Evolutionary conservation across 169 alveolate species (phyloP).

Genomic region (Blepharisma undulans): DNA sequence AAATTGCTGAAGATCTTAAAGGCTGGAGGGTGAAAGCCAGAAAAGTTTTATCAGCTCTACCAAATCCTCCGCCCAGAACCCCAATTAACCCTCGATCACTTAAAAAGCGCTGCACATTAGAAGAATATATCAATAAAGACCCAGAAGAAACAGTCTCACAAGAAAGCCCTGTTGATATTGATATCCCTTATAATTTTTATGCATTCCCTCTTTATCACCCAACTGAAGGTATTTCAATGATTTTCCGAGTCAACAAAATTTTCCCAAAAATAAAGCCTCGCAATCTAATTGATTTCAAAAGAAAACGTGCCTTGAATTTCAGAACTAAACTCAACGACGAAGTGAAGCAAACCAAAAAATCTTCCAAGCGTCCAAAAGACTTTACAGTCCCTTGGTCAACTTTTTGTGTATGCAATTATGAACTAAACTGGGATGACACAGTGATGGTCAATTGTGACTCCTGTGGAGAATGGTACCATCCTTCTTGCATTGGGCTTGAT

Average conservation of each 20-base stretch:
- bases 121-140: not conserved
- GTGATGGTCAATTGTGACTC: conserved; percentile 38
- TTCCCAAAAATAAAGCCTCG: conserved; percentile 20
- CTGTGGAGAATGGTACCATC: conserved; percentile 42
- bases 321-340: not conserved
- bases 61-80: not conserved
- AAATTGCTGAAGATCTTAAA: conserved; percentile 1
- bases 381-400: not conserved
- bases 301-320: conserved; percentile 2
- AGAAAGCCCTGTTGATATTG: conserved; percentile 12
- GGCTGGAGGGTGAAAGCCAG: not conserved
- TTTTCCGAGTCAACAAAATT: not conserved
- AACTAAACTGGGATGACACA: conserved; percentile 9
- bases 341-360: not conserved
- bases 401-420: conserved; percentile 31
- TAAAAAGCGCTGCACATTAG: conserved; percentile 21
- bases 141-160: not conserved
- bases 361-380: not conserved
- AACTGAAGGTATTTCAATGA: not conserved
- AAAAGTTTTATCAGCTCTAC: not conserved
- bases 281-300: conserved; percentile 1
- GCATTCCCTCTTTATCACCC: conserved; percentile 34
- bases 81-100: not conserved
- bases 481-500: conserved; percentile 25
- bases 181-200: not conserved